phyloP scores from a whole-genome alignment of 225 moss, liverwort and hornwort genomes.

The Marchantia polymorpha region DNA sequence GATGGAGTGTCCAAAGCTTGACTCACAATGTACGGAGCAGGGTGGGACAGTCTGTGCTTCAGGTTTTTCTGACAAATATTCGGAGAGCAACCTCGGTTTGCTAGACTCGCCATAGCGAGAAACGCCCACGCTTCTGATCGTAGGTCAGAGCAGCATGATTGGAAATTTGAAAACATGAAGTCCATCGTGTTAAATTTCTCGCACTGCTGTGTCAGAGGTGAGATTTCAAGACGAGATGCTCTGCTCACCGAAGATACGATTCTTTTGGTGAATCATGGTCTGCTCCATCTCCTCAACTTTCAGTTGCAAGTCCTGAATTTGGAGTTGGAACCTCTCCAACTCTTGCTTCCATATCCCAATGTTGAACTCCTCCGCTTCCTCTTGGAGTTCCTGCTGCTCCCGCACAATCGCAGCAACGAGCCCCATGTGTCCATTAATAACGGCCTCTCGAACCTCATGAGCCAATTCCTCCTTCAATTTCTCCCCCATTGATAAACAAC shows the following conservation, averaged over 20 bases:
- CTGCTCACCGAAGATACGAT: conserved; percentile 1
- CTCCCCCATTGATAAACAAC: not conserved
- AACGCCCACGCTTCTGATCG: too few relatives aligned
- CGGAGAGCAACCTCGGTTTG: too few relatives aligned
- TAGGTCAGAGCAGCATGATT: too few relatives aligned
- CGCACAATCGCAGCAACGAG: not conserved
- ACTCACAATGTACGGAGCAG: too few relatives aligned
- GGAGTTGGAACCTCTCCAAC: conserved; percentile 9
- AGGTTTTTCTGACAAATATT: too few relatives aligned
- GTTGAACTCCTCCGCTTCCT: conserved; percentile 13
- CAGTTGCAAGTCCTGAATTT: conserved; percentile 10
- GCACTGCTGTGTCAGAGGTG: too few relatives aligned
- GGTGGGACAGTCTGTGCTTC: too few relatives aligned
- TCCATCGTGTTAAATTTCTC: too few relatives aligned
- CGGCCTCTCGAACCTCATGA: conserved; percentile 2
- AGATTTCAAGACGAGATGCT: not conserved
- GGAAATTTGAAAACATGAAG: too few relatives aligned
- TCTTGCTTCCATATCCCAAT: conserved; percentile 13
- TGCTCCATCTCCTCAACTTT: conserved; percentile 17
- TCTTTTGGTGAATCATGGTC: conserved; percentile 9
- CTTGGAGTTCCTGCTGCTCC: not conserved
- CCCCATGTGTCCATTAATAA: conserved; percentile 1
- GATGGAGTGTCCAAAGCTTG: too few relatives aligned
- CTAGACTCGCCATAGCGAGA: too few relatives aligned
- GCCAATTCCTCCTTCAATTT: not conserved